phyloP scores from a whole-genome alignment of 305 asterid genomes.

The Fraxinus baroniana region DNA sequence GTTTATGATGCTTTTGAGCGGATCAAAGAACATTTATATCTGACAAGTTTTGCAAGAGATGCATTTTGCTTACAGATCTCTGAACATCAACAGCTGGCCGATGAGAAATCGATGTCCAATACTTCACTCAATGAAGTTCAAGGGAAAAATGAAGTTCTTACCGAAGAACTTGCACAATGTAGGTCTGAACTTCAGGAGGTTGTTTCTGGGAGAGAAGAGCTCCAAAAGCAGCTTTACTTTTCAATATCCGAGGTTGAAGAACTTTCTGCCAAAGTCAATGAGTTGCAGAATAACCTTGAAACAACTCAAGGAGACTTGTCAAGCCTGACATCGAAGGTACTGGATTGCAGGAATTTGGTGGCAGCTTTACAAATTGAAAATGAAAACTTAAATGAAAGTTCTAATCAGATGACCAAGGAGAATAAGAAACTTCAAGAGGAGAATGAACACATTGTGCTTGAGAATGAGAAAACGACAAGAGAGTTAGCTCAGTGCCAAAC shows the following conservation, averaged over 20 bases:
- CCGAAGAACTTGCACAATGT: slow-evolving; percentile 54
- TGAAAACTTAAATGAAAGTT: slow-evolving; percentile 47
- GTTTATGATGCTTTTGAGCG: slow-evolving; percentile 49
- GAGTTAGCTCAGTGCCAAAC: slow-evolving; percentile 53
- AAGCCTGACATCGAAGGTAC: slow-evolving; percentile 58
- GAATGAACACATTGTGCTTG: slow-evolving; percentile 43
- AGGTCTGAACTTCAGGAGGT: slow-evolving; percentile 54
- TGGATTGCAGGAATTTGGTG: slow-evolving; percentile 54
- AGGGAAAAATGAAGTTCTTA: slow-evolving; percentile 50
- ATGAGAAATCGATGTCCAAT: slow-evolving; percentile 44
- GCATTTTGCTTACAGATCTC: slow-evolving; percentile 55
- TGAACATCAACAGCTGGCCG: slow-evolving; percentile 56
- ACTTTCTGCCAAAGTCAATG: slow-evolving; percentile 51
- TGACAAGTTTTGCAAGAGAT: slow-evolving; percentile 67
- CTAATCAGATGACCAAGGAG: slow-evolving; percentile 50
- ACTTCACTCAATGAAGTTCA: slow-evolving; percentile 51
- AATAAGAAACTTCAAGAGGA: slow-evolving; percentile 49
- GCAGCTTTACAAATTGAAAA: slow-evolving; percentile 58
- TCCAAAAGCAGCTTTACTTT: slow-evolving; percentile 52
- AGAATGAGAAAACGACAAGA: slow-evolving; percentile 49
- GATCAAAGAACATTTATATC: slow-evolving; percentile 76
- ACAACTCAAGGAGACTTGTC: slow-evolving; percentile 57
- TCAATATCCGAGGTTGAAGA: slow-evolving; percentile 60
- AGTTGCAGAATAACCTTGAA: slow-evolving; percentile 64
- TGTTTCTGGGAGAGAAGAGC: slow-evolving; percentile 50